phyloP scores from a whole-genome alignment of 2,329 filamentous ascomycete genomes.

The Ramichloridium luteum region DNA sequence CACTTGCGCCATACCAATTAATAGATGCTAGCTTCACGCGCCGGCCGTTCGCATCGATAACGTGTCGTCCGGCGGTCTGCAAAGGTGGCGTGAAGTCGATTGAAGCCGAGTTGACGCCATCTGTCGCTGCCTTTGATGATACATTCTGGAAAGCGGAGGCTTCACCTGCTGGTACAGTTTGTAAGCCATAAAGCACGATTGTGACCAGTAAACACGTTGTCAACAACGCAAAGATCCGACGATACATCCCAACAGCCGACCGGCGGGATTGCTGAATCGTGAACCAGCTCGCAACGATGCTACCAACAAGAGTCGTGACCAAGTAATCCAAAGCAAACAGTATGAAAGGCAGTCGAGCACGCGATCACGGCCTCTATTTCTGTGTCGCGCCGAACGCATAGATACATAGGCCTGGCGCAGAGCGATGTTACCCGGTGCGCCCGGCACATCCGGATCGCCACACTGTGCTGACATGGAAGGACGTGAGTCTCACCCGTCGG shows the following conservation, averaged over 20 bases:
- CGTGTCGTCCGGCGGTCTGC: slow-evolving; percentile 45
- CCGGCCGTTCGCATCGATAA: slow-evolving; percentile 45
- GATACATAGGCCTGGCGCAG: too few relatives aligned
- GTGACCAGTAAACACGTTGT: slow-evolving; percentile 8
- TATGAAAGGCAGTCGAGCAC: too few relatives aligned
- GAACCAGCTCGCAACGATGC: too few relatives aligned
- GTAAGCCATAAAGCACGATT: slow-evolving; percentile 17
- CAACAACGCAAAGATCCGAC: slow-evolving; percentile 9
- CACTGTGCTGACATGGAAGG: too few relatives aligned
- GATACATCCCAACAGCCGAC: slow-evolving; percentile 9
- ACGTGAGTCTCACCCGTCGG: too few relatives aligned
- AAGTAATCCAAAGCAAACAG: too few relatives aligned
- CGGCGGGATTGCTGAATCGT: too few relatives aligned
- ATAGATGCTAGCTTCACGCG: slow-evolving; percentile 52
- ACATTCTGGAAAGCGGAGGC: slow-evolving; percentile 4
- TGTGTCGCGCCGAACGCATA: too few relatives aligned
- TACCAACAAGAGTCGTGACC: too few relatives aligned
- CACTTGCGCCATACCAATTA: slow-evolving; percentile 59
- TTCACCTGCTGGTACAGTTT: slow-evolving; percentile 13
- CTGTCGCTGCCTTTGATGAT: slow-evolving; percentile 6
- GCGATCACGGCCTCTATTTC: too few relatives aligned
- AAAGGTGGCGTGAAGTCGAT: slow-evolving; percentile 43
- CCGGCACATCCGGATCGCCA: too few relatives aligned
- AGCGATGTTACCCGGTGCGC: too few relatives aligned
- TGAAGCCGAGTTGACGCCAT: slow-evolving; percentile 7